These are phyloP conservation scores for Dactylorhiza incarnata DNA, from an alignment of 106 monocot genomes.

Conservation along the genomic window DNA sequence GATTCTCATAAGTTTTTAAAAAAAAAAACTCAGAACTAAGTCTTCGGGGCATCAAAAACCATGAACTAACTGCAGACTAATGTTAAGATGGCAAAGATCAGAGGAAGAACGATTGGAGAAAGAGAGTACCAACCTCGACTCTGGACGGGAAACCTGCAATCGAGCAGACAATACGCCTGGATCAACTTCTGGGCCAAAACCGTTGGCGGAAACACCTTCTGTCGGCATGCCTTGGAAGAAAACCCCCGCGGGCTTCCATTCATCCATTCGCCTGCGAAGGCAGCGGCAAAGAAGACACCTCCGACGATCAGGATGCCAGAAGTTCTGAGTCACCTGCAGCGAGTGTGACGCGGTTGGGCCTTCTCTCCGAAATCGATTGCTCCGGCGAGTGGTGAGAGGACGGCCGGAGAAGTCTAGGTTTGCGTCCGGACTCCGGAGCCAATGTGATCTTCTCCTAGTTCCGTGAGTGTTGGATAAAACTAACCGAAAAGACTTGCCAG, in stretches of 20 bases:
- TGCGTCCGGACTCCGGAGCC: not conserved
- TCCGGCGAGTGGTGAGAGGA: not conserved
- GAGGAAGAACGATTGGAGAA: not conserved
- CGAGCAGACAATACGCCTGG: not conserved
- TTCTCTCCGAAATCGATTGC: not conserved
- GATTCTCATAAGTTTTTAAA: too few species aligned
- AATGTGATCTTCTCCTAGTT: not conserved
- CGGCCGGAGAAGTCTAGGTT: not conserved
- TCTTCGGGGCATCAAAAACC: not conserved
- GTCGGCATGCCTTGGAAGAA: not conserved
- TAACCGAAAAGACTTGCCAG: not conserved
- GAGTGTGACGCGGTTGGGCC: not conserved
- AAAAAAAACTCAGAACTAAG: not conserved
- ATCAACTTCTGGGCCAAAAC: not conserved
- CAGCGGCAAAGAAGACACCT: not conserved
- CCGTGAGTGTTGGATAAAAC: not conserved
- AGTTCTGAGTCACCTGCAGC: not conserved
- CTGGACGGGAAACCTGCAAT: not conserved
- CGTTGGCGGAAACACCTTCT: not conserved
- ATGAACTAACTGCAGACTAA: not conserved
- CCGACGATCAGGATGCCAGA: not conserved
- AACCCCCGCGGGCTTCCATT: conserved; percentile 3
- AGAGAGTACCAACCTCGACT: conserved; percentile 5
- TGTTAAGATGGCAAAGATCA: not conserved
- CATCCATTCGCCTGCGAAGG: conserved; percentile 4